These are phyloP conservation scores for Globisporangium parvum DNA, from an alignment of 352 stramenopile genomes.

Conservation along the genomic window DNA sequence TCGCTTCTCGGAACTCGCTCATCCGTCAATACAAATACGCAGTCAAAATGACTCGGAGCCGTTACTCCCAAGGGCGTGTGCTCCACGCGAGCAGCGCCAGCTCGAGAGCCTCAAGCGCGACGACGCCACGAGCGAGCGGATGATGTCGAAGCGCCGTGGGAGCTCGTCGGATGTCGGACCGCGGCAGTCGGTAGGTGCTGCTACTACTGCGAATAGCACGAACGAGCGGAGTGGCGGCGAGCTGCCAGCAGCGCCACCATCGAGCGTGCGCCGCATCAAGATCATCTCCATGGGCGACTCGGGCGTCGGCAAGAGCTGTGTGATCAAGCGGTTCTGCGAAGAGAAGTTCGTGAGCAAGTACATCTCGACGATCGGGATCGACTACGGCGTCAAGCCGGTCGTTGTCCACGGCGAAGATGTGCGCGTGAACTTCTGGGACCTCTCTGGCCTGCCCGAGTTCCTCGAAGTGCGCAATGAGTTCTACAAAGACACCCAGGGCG, in stretches of 20 bases:
- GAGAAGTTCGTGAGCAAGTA: slow-evolving; percentile 94
- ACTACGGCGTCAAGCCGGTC: slow-evolving; percentile 93
- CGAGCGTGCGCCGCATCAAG: slow-evolving; percentile 83
- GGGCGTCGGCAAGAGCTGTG: slow-evolving; percentile 90
- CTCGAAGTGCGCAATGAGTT: slow-evolving; percentile 96
- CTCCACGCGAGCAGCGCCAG: too few species aligned
- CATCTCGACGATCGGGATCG: slow-evolving; percentile 94
- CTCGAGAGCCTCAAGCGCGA: background rate
- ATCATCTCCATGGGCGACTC: slow-evolving; percentile 91
- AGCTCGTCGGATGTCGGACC: slow-evolving; percentile 2
- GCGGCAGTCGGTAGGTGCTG: too few species aligned
- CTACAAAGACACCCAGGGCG: slow-evolving; percentile 91
- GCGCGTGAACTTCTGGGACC: slow-evolving; percentile 94
- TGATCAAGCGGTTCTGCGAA: slow-evolving; percentile 96
- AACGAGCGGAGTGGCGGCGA: too few species aligned
- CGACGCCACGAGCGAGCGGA: background rate
- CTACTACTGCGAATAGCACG: too few species aligned
- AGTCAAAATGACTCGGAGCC: too few species aligned
- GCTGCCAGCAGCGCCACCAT: slow-evolving; percentile 15
- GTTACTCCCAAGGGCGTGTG: too few species aligned
- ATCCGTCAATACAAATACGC: slow-evolving; percentile 16
- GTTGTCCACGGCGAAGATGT: slow-evolving; percentile 63
- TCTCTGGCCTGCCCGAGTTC: slow-evolving; percentile 90
- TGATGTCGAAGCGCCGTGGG: slow-evolving; percentile 11
- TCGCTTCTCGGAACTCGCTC: slow-evolving; percentile 50